Percentiles rank a stretch among this genome's conserved stretches.
These are phyloP conservation scores for Inonotus obliquus DNA, from an alignment of 1,284 basidiomycete species.

Conservation along the genomic window DNA sequence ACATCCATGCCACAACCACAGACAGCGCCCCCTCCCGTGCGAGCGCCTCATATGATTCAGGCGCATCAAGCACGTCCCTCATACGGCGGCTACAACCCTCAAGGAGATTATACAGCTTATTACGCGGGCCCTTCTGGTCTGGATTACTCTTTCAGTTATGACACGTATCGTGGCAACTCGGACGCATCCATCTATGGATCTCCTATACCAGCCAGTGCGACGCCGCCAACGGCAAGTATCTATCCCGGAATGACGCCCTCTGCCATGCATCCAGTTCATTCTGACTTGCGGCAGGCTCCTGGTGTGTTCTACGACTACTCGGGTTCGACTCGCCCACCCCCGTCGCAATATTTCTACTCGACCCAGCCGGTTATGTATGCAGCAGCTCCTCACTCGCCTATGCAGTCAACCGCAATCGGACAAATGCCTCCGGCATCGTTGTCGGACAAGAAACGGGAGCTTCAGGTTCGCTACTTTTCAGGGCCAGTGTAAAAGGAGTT, in stretches of 20 bases:
- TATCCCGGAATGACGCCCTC: conserved; percentile 45
- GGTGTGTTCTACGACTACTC: conserved; percentile 59
- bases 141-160: conserved; percentile 48
- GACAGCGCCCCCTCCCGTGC: conserved; percentile 32
- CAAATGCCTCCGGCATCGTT: conserved; percentile 40
- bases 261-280: conserved; percentile 38
- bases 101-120: conserved; percentile 52
- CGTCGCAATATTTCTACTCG: conserved; percentile 59
- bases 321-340: conserved; percentile 39
- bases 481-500: not conserved
- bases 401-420: conserved; percentile 36
- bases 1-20: conserved; percentile 20
- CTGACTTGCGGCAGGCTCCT: conserved; percentile 46
- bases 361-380: conserved; percentile 52
- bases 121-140: conserved; percentile 38
- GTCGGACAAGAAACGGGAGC: conserved; percentile 54
- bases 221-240: conserved; percentile 37
- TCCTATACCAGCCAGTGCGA: conserved; percentile 34
- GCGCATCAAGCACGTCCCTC: conserved; percentile 37
- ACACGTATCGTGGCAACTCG: conserved; percentile 45
- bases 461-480: conserved; percentile 42
- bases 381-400: conserved; percentile 42
- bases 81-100: conserved; percentile 44
- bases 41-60: conserved; percentile 10
- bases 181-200: conserved; percentile 51